A percentile compares a stretch with the other conserved stretches of the same genome.
These are phyloP conservation scores for Urochloa ruziziensis DNA, from an alignment of 176 grass and related monocot genomes.

Conservation along the genomic window DNA sequence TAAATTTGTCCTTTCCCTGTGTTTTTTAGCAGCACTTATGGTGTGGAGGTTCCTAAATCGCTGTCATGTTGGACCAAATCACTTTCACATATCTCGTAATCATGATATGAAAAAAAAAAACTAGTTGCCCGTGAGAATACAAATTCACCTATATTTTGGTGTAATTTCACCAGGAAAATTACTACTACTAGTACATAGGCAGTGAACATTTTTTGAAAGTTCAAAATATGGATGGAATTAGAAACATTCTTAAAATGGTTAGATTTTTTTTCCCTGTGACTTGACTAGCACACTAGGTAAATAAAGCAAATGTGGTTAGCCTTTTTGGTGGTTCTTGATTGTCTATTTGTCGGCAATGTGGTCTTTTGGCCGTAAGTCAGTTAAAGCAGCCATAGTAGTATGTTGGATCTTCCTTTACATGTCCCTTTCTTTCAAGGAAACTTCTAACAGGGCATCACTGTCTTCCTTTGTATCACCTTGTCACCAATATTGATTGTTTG, in stretches of 20 bases:
- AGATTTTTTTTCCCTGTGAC: slow-evolving; percentile 9
- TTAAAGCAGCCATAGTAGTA: not conserved
- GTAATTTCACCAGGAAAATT: not conserved
- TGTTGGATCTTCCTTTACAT: not conserved
- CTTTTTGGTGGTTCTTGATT: slow-evolving; percentile 23
- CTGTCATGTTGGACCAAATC: slow-evolving; percentile 27
- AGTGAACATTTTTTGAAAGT: not conserved
- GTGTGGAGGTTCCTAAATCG: not conserved
- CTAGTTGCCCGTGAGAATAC: not conserved
- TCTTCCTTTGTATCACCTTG: slow-evolving; percentile 17
- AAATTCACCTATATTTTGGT: slow-evolving; percentile 3
- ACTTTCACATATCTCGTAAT: slow-evolving; percentile 16
- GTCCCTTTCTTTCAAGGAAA: slow-evolving; percentile 28
- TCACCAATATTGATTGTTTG: slow-evolving; percentile 8
- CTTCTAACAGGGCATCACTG: not conserved
- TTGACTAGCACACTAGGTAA: not conserved
- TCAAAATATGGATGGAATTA: slow-evolving; percentile 24
- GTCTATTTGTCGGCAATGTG: not conserved
- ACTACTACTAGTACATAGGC: not conserved
- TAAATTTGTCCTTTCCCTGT: not conserved
- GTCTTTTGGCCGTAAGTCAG: not conserved
- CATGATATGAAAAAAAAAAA: slow-evolving; percentile 18
- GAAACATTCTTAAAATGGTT: not conserved
- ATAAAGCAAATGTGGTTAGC: not conserved
- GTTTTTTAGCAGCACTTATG: slow-evolving; percentile 7